Conservation (phyloP, 2,329 filamentous ascomycete genomes). For the Fusarium buharicum region DNA sequence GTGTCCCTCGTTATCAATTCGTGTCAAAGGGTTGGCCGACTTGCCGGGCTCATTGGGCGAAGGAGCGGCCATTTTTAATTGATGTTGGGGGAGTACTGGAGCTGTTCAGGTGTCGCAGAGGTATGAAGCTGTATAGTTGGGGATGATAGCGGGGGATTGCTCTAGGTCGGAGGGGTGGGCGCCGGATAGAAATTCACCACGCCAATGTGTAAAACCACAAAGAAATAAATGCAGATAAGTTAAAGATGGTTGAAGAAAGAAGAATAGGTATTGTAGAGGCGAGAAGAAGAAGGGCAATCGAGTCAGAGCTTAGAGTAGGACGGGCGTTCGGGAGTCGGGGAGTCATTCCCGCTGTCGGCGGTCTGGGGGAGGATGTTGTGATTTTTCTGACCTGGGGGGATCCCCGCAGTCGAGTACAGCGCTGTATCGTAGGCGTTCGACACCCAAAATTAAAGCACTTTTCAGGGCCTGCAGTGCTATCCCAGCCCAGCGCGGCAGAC, state of each 20-base stretch:
- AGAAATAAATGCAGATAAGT: slow-evolving; percentile 3
- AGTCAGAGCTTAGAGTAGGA: slow-evolving; percentile 28
- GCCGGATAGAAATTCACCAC: slow-evolving; percentile 2
- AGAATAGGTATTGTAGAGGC: slow-evolving; percentile 13
- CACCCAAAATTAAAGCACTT: not conserved
- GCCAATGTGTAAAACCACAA: not conserved
- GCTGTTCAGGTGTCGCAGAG: slow-evolving; percentile 3
- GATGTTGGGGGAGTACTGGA: not conserved
- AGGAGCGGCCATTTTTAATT: slow-evolving; percentile 38
- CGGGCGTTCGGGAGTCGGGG: slow-evolving; percentile 43
- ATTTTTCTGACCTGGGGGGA: slow-evolving; percentile 17
- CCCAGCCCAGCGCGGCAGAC: slow-evolving; percentile 15
- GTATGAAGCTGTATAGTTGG: not conserved
- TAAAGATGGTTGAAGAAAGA: slow-evolving; percentile 16
- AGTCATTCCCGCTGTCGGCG: slow-evolving; percentile 46
- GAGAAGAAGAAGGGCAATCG: slow-evolving; percentile 16
- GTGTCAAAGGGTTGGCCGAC: slow-evolving; percentile 58
- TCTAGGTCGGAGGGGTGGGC: slow-evolving; percentile 1
- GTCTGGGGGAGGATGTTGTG: slow-evolving; percentile 31
- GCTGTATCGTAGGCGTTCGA: slow-evolving; percentile 13
- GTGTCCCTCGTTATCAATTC: slow-evolving; percentile 84
- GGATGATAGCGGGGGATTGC: slow-evolving; percentile 12
- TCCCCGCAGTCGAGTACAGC: slow-evolving; percentile 29
- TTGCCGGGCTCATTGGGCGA: slow-evolving; percentile 47
- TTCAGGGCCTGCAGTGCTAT: slow-evolving; percentile 19